A percentile compares a stretch with the other conserved stretches of the same genome.
Conservation (phyloP, 257 asterid species). For the Solanum ahanhuiri region DNA sequence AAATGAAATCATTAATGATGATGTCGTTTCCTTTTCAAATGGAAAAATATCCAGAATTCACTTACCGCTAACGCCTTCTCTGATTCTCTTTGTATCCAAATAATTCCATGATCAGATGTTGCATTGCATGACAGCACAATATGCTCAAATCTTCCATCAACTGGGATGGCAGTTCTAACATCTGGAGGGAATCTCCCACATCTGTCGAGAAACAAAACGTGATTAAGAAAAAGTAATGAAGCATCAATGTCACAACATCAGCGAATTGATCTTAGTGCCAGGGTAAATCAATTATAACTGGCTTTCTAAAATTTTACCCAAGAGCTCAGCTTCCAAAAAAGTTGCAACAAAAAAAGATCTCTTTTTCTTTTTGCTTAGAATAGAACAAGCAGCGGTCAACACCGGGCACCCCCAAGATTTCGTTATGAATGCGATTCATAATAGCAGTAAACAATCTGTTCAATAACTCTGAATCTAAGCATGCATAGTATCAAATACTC, state of each 20-base stretch:
- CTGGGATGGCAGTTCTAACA: slow-evolving; percentile 93
- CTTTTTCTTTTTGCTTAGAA: background rate
- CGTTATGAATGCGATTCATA: background rate
- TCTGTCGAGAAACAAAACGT: slow-evolving; percentile 17
- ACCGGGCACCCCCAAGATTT: background rate
- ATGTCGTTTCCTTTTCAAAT: background rate
- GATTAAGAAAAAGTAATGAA: background rate
- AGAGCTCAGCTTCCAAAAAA: background rate
- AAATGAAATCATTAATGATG: background rate
- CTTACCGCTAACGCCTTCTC: slow-evolving; percentile 72
- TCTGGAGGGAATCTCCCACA: slow-evolving; percentile 97
- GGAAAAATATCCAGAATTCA: background rate
- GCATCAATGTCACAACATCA: background rate
- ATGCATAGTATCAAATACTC: background rate
- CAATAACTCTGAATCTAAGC: background rate
- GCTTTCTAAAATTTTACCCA: background rate
- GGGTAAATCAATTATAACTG: background rate
- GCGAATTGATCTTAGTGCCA: background rate
- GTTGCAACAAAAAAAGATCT: background rate
- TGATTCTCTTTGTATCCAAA: slow-evolving; percentile 88
- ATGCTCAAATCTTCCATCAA: slow-evolving; percentile 96
- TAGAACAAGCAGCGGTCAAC: background rate
- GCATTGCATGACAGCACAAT: slow-evolving; percentile 89
- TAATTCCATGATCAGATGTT: slow-evolving; percentile 84
- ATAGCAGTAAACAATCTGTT: background rate